phyloP scores from a whole-genome alignment of 371 early-diverging fungal species.

The Capillidium rhysosporum region DNA sequence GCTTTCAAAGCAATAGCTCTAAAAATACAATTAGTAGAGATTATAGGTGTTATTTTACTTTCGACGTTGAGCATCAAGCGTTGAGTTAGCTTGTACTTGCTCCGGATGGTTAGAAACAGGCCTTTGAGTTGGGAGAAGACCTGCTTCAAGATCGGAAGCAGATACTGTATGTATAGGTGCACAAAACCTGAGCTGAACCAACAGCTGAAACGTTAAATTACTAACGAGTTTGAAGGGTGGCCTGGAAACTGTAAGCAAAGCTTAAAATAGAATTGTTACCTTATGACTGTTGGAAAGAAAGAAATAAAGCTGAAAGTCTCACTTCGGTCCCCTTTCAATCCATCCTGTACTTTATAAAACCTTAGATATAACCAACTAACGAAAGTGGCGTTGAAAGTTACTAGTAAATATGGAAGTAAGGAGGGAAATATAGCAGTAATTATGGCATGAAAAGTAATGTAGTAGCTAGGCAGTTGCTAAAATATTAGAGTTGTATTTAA shows the following conservation, averaged over 20 bases:
- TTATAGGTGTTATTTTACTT: too few species aligned
- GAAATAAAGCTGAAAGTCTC: conserved; percentile 63
- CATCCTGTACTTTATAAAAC: conserved; percentile 57
- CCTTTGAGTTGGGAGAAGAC: not conserved
- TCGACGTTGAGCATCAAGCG: conserved; percentile 36
- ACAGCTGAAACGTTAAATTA: conserved; percentile 20
- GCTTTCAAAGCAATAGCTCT: conserved; percentile 41
- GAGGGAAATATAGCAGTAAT: conserved; percentile 9
- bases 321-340: conserved; percentile 56
- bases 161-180: conserved; percentile 22
- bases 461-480: conserved; percentile 18
- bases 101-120: not conserved
- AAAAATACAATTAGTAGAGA: too few species aligned
- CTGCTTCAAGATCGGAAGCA: conserved; percentile 24
- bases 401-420: conserved; percentile 10
- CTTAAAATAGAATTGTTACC: conserved; percentile 19
- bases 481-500: conserved; percentile 3
- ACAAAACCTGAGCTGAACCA: conserved; percentile 24
- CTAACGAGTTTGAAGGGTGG: conserved; percentile 27
- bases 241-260: conserved; percentile 10
- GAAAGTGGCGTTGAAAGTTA: conserved; percentile 39
- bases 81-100: not conserved
- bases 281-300: conserved; percentile 61
- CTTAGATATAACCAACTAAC: conserved; percentile 59
- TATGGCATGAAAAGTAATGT: conserved; percentile 14